Evolutionary conservation across 495 filamentous ascomycete species (phyloP).

Genomic region (Neurospora sp.): DNA sequence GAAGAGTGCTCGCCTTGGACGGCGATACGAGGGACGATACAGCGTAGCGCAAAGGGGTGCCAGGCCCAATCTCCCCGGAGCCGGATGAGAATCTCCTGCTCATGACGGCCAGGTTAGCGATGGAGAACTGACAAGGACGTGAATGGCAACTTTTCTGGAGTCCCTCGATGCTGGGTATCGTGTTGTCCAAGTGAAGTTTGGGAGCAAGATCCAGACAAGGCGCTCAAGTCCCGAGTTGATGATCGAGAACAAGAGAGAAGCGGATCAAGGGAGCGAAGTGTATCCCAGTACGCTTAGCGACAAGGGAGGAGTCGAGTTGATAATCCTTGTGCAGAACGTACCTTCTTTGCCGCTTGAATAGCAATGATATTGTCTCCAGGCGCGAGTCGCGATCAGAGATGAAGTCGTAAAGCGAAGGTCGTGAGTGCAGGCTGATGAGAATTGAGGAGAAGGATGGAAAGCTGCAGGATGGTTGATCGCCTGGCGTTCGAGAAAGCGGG

Average conservation of each 20-base stretch:
- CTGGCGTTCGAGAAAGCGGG: not conserved
- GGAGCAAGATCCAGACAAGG: not conserved
- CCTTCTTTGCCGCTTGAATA: not conserved
- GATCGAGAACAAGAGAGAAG: not conserved
- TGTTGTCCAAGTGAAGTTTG: not conserved
- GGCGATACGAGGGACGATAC: not conserved
- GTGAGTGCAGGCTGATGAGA: not conserved
- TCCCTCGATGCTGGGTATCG: not conserved
- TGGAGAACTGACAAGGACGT: not conserved
- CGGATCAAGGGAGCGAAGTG: not conserved
- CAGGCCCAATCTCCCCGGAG: not conserved
- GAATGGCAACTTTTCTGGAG: not conserved
- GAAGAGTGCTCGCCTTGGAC: not conserved
- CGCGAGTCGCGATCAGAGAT: not conserved
- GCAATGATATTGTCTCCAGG: not conserved
- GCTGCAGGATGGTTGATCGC: not conserved
- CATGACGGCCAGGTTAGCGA: not conserved
- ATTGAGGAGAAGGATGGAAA: not conserved
- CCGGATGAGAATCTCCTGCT: not conserved
- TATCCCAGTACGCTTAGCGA: not conserved
- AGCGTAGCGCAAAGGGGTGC: not conserved
- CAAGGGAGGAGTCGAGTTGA: not conserved
- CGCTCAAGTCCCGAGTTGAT: not conserved
- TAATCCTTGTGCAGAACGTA: not conserved
- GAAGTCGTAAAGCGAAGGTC: not conserved